A percentile compares a stretch with the other conserved stretches of the same genome.
phyloP scores from a whole-genome alignment of 2,329 filamentous ascomycete species.

The Aspergillus thermomutatus region DNA sequence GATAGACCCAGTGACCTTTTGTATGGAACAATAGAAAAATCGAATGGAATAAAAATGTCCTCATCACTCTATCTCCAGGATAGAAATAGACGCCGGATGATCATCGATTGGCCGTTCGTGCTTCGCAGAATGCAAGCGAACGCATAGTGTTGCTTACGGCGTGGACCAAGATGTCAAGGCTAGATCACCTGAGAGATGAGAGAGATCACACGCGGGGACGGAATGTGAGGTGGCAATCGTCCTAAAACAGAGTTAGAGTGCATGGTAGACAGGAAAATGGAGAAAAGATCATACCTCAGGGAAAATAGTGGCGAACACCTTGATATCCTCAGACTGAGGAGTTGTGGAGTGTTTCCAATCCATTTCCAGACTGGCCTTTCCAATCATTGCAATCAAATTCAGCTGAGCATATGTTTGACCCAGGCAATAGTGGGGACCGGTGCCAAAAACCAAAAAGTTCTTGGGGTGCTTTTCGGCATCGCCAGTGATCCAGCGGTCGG shows the following conservation, averaged over 20 bases:
- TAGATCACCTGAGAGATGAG: neutral
- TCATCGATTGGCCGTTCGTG: slow-evolving; percentile 2
- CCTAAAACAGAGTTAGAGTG: slow-evolving; percentile 49
- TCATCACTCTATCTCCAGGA: slow-evolving; percentile 23
- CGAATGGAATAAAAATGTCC: slow-evolving; percentile 9
- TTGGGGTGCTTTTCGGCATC: slow-evolving; percentile 88
- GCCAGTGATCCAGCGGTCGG: slow-evolving; percentile 86
- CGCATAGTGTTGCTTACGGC: neutral
- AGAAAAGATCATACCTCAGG: slow-evolving; percentile 63
- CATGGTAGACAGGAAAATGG: slow-evolving; percentile 6
- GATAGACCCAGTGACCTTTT: slow-evolving; percentile 3
- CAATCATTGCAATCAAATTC: slow-evolving; percentile 84
- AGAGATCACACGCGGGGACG: slow-evolving; percentile 40
- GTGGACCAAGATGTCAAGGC: neutral
- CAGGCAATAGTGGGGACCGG: slow-evolving; percentile 92
- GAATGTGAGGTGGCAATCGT: slow-evolving; percentile 79
- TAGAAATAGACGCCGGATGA: slow-evolving; percentile 16
- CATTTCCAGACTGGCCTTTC: slow-evolving; percentile 80
- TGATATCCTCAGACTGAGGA: slow-evolving; percentile 83
- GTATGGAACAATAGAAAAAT: slow-evolving; percentile 9
- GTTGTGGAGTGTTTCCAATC: slow-evolving; percentile 91
- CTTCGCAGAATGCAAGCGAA: neutral
- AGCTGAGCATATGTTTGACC: slow-evolving; percentile 88
- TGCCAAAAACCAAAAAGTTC: slow-evolving; percentile 96
- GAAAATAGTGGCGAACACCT: slow-evolving; percentile 98